Conservation (phyloP, 2,329 filamentous ascomycete genomes). For the Drechmeria coniospora region DNA sequence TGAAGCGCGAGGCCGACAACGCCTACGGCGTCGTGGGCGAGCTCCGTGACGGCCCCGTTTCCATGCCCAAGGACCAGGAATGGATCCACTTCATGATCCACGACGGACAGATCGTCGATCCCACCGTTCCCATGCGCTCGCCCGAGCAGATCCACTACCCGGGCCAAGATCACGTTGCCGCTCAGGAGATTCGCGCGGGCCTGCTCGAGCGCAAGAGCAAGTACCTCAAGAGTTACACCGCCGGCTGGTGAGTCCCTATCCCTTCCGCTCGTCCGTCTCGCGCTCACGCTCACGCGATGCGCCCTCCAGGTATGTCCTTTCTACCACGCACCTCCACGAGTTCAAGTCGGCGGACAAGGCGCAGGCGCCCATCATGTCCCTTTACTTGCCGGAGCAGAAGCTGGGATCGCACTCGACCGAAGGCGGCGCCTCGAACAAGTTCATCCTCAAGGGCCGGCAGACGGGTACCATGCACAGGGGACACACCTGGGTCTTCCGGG, state of each 20-base stretch:
- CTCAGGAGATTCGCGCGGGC: slow-evolving; percentile 75
- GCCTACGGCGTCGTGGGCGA: slow-evolving; percentile 65
- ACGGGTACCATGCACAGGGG: slow-evolving; percentile 82
- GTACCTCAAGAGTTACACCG: slow-evolving; percentile 92
- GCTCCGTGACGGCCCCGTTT: slow-evolving; percentile 67
- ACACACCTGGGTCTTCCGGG: slow-evolving; percentile 57
- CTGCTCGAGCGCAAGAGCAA: slow-evolving; percentile 97
- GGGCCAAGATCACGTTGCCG: slow-evolving; percentile 68
- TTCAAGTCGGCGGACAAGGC: slow-evolving; percentile 96
- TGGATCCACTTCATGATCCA: slow-evolving; percentile 71
- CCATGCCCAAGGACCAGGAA: slow-evolving; percentile 89
- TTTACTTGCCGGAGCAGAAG: slow-evolving; percentile 90
- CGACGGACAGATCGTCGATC: slow-evolving; percentile 78
- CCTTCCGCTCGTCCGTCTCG: background rate
- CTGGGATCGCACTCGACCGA: slow-evolving; percentile 78
- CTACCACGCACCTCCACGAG: slow-evolving; percentile 92
- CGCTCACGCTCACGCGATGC: background rate
- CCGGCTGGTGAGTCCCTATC: slow-evolving; percentile 64
- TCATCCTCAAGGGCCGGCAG: slow-evolving; percentile 91
- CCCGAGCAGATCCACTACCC: slow-evolving; percentile 80
- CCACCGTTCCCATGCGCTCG: slow-evolving; percentile 60
- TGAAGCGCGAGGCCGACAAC: slow-evolving; percentile 81
- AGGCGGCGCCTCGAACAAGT: slow-evolving; percentile 83
- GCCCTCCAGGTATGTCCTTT: slow-evolving; percentile 70
- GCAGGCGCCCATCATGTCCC: slow-evolving; percentile 86